Evolutionary conservation across 352 stramenopile species (phyloP), one percentile per base, ranked within the genome.

Genomic region (Phytophthora meadii): DNA sequence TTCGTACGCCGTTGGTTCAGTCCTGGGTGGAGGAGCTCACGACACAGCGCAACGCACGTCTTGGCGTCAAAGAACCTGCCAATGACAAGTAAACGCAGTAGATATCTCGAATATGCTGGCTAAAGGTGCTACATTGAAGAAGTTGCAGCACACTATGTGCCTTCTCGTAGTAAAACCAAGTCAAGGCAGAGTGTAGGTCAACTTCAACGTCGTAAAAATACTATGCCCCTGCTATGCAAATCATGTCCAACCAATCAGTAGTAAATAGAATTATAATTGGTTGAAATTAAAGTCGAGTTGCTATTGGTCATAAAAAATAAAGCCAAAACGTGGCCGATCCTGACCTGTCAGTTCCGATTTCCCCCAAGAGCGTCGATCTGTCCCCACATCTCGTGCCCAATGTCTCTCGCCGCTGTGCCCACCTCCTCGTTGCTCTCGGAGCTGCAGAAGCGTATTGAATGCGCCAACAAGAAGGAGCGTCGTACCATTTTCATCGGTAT

Each of bases 401-500:
- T 85, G 72, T 88, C 84, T 53, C 84, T 95, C 69, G 87, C 87
- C 49, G 82, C 76, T 27, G 76, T 95, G 47, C 88, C 90, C 46
- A 97, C 92, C 27, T 82, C 89, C 65, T 76, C 80, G 42, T 79
- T 98, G 41, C 81, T 98, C 46, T 81, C 90, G 47, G 92, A 98
- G 82, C 62, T 98, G 54, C 79, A 97, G 83, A 95, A 94, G 75
- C 88, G 93, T 68, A 88, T 98, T 36, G 85, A 97, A 41, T 98
- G 94, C 74, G 79, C 84, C 44, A 74, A 78, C 66, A 98, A 98
- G 81, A 96, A 97, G 80, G 92, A 98, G 78, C 95, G 93, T 65
- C 88, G 92, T 64, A 97, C 92, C 32, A 97, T 98, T 67, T 97
- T 98, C 65, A 97, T 98, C 68, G 94, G 93, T 95, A 72, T 70